Conservation (phyloP, 169 alveolate species). For the Cryptosporidium meleagridis region DNA sequence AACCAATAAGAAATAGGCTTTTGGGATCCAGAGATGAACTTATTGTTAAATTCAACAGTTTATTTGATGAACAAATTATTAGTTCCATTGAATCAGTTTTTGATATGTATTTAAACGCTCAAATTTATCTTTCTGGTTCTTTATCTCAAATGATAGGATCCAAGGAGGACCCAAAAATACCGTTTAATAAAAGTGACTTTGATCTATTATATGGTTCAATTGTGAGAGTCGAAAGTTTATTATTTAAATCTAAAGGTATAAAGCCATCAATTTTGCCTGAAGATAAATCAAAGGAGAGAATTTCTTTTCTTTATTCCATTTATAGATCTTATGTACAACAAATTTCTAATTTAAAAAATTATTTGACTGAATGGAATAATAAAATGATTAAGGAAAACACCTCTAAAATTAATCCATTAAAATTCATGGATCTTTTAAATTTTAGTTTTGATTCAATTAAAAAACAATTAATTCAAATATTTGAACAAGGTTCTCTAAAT, state of each 20-base stretch:
- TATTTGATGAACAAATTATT: neutral
- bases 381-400: neutral
- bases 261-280: neutral
- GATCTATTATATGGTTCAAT: neutral
- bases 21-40: neutral
- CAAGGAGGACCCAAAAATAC: neutral
- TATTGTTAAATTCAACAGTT: neutral
- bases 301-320: slow-evolving; percentile 7
- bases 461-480: neutral
- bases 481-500: neutral
- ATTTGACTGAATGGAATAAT: neutral
- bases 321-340: neutral
- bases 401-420: neutral
- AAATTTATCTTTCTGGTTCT: slow-evolving; percentile 30
- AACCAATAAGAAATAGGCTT: neutral
- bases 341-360: neutral
- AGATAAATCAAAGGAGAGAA: neutral
- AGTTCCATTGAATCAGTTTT: neutral
- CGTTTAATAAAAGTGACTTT: neutral
- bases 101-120: neutral
- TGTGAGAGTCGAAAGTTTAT: neutral
- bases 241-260: slow-evolving; percentile 8
- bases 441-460: neutral
- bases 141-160: neutral
- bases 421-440: neutral